Base-by-base conservation (phyloP, 208 protist genomes). In the Trypanosoma caninum region DNA sequence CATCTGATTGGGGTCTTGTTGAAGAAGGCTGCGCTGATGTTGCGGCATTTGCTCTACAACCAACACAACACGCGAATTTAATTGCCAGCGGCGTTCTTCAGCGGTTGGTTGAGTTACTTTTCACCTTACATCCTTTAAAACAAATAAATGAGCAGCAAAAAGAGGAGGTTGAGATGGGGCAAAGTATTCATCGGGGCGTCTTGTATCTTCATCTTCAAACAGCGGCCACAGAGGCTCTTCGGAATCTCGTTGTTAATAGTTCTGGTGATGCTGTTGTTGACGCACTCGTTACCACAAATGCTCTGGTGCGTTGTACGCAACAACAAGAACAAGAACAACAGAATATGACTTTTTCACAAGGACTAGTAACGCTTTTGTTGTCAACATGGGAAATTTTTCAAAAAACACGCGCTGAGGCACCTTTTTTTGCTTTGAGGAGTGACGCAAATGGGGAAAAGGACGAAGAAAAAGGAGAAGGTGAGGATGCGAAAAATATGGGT, bases 161-260 rank as follows among this genome's bases (percentile, higher is more conserved):
- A 27, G 2, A 8, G 31, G 46, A 28, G 41, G 41, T 14, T 35
- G 33, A 31, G 7, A 20, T 11, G 13, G 16, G n/a, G 20, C 20
- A 18, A 16, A 22, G 30, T 16, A 2, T 48, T 37, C 69, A 80
- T 64, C 50, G 66, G 40, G 82, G 65, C 14, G 70, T 82, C 34
- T 51, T 84, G 44, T 78, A 79, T 48, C 37, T 84, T 41, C 76
- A 79, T 48, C 37, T 79, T 40, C 76, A 83, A 50, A 72, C 77
- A 20, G 74, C 83, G 20, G 83, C 79, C 20, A 71, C 77, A 0
- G 77, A 79, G 42, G 80, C 83, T 6, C 72, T 90, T 34, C 76
- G 79, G 40, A 87, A 82, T 41, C 35, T 84, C 2, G 67, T 90
- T 44, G 77, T 74, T 25, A 89, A 83, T 72, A 82, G 78, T 57